phyloP scores from a whole-genome alignment of 2,329 filamentous ascomycete genomes.

The Rhexocercosporidium sp. region DNA sequence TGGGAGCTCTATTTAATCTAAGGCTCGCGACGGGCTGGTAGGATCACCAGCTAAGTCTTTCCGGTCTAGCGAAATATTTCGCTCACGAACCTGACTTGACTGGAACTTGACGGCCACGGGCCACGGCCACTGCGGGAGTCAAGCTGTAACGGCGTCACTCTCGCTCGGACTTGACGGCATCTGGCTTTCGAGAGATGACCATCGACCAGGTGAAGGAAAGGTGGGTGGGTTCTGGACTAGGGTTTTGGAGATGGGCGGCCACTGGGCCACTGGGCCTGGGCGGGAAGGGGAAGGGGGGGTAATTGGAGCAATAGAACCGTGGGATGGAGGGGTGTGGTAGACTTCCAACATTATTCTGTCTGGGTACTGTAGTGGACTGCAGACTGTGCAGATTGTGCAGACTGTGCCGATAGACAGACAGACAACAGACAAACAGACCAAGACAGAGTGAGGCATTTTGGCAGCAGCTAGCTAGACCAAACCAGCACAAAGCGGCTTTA shows the following conservation, averaged over 20 bases:
- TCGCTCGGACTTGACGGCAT: conserved; percentile 24
- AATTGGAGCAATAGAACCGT: not conserved
- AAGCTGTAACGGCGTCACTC: conserved; percentile 19
- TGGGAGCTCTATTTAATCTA: conserved; percentile 20
- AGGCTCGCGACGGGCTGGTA: conserved; percentile 9
- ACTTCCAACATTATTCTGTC: too few relatives aligned
- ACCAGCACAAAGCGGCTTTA: conserved; percentile 12
- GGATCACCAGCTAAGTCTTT: conserved; percentile 16
- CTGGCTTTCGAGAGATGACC: not conserved
- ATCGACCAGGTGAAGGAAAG: conserved; percentile 1
- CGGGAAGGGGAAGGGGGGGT: too few relatives aligned
- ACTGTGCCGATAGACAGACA: not conserved
- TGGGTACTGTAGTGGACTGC: not conserved
- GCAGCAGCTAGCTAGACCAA: not conserved
- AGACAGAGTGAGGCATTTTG: conserved; percentile 24
- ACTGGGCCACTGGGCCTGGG: not conserved
- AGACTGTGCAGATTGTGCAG: not conserved
- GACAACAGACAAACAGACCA: too few relatives aligned
- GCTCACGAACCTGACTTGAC: too few relatives aligned
- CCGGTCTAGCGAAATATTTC: conserved; percentile 18
- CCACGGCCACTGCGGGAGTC: conserved; percentile 17
- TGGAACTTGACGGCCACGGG: conserved; percentile 11
- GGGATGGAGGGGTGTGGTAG: conserved; percentile 11
- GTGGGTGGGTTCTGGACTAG: not conserved
- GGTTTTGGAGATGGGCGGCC: not conserved